Evolutionary conservation across 1,284 basidiomycete species (phyloP).

Genomic region (Rhodotorula sp.): DNA sequence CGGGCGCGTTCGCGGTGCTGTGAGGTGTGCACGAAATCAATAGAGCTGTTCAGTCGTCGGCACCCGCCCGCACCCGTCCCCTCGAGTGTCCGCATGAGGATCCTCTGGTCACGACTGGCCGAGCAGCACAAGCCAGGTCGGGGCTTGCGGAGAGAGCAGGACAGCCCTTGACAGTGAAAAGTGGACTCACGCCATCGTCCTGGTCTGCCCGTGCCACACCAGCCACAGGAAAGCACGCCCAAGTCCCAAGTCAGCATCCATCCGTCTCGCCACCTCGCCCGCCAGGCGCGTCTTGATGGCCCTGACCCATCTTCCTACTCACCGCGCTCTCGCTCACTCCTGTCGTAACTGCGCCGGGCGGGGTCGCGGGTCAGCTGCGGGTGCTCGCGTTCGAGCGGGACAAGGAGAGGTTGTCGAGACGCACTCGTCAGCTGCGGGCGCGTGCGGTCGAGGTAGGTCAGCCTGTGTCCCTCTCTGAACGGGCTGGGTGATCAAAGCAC

Average conservation of each 20-base stretch:
- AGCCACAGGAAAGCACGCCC: neutral
- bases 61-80: too few species aligned
- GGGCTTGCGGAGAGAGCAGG: neutral
- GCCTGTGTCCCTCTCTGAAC: too few species aligned
- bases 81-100: too few species aligned
- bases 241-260: conserved; percentile 1
- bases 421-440: conserved; percentile 1
- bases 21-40: neutral
- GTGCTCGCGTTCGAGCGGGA: neutral
- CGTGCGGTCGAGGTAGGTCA: neutral
- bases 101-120: neutral
- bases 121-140: too few species aligned
- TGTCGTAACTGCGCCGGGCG: neutral
- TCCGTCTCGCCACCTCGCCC: neutral
- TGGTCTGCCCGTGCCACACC: conserved; percentile 1
- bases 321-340: neutral
- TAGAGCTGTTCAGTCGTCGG: neutral
- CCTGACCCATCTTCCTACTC: too few species aligned
- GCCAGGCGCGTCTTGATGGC: neutral
- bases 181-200: conserved; percentile 20
- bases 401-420: neutral
- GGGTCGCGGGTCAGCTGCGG: neutral
- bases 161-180: too few species aligned
- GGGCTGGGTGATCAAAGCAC: neutral
- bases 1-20: conserved; percentile 17